Evolutionary conservation across 2,329 filamentous ascomycete species (phyloP).

Genomic region (Aspergillus felis): DNA sequence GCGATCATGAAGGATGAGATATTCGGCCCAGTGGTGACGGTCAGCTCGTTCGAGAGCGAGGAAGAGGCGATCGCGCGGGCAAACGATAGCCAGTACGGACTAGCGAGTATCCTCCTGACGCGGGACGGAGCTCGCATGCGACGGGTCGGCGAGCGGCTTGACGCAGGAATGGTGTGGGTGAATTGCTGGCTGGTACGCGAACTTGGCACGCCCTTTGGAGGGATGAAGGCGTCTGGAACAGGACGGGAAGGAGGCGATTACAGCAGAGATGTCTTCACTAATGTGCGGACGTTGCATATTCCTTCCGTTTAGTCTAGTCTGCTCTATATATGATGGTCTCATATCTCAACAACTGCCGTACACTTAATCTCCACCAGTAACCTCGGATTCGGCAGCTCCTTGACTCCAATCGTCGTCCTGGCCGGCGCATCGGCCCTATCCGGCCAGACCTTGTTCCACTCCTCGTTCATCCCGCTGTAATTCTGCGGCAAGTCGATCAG

Average conservation of each 20-base stretch:
- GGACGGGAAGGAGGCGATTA: constrained; percentile 15
- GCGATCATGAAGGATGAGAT: constrained; percentile 51
- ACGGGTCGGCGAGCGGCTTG: constrained; percentile 56
- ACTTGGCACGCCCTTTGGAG: constrained; percentile 19
- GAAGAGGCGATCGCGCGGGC: constrained; percentile 47
- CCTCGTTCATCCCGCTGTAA: constrained; percentile 45
- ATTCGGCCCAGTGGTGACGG: constrained; percentile 49
- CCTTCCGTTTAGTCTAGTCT: not conserved
- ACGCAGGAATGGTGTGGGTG: constrained; percentile 50
- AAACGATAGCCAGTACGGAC: constrained; percentile 55
- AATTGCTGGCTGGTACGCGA: constrained; percentile 24
- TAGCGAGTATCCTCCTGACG: constrained; percentile 57
- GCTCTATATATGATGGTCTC: not conserved
- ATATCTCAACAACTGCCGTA: constrained; percentile 3
- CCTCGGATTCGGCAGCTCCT: constrained; percentile 17
- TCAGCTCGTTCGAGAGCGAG: constrained; percentile 51
- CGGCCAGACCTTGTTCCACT: constrained; percentile 43
- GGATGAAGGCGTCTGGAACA: constrained; percentile 17
- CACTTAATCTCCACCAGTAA: constrained; percentile 23
- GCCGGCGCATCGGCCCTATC: constrained; percentile 36
- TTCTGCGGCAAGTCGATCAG: constrained; percentile 38
- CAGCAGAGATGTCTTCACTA: constrained; percentile 16
- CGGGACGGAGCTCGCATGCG: constrained; percentile 57
- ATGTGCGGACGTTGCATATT: constrained; percentile 17
- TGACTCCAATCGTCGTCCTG: constrained; percentile 19